A percentile compares a stretch with the other conserved stretches of the same genome.
phyloP scores from a whole-genome alignment of 2,329 filamentous ascomycete species.

The Corynespora cassiicola region DNA sequence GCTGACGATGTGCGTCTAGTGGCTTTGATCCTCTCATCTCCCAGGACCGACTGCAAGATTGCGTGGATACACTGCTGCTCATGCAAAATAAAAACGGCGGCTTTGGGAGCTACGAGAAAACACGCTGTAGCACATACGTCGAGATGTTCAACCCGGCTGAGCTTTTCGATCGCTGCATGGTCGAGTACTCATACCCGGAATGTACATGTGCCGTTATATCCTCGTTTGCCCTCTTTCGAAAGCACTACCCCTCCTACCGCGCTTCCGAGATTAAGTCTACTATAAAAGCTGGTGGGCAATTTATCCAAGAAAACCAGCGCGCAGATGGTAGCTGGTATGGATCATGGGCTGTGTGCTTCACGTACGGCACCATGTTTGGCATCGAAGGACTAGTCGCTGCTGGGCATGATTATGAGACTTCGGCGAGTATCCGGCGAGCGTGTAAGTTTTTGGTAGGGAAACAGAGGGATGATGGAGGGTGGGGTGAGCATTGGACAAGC shows the following conservation, averaged over 20 bases:
- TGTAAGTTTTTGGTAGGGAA: conserved; percentile 7
- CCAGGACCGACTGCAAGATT: neutral
- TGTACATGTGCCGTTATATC: conserved; percentile 6
- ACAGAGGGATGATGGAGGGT: conserved; percentile 9
- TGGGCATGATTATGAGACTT: conserved; percentile 2
- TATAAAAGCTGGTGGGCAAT: neutral
- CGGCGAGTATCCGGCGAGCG: conserved; percentile 1
- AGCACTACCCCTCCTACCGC: conserved; percentile 2
- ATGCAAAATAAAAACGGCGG: conserved; percentile 6
- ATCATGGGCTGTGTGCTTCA: conserved; percentile 10
- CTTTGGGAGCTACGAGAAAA: conserved; percentile 5
- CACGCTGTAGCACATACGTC: neutral
- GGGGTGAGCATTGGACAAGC: conserved; percentile 8
- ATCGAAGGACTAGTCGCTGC: conserved; percentile 5
- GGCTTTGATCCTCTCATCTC: neutral
- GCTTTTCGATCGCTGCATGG: conserved; percentile 6
- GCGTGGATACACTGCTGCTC: conserved; percentile 6
- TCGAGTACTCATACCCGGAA: conserved; percentile 2
- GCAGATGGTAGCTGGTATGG: conserved; percentile 9
- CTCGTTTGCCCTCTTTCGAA: conserved; percentile 3
- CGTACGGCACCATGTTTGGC: conserved; percentile 9
- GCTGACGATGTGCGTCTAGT: too few species aligned
- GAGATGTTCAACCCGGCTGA: conserved; percentile 5
- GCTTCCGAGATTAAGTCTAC: conserved; percentile 1
- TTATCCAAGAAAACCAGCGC: conserved; percentile 1